Percentiles rank a stretch among this genome's conserved stretches.
phyloP scores from a whole-genome alignment of 495 filamentous ascomycete species.

The Pyrenula massariospora region DNA sequence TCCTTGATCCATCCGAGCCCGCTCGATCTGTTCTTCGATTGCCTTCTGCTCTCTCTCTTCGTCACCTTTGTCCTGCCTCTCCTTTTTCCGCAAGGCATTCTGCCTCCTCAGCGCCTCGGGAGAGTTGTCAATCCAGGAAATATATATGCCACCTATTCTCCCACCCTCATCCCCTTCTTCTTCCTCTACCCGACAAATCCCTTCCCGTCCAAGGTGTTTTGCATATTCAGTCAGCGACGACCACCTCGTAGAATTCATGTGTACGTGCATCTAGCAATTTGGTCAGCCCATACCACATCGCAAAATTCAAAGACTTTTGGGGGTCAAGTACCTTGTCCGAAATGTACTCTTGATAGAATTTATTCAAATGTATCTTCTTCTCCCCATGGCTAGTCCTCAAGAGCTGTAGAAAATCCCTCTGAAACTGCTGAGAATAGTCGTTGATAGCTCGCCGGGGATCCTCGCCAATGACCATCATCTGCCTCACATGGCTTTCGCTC shows the following conservation, averaged over 20 bases:
- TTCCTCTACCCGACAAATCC: conserved; percentile 78
- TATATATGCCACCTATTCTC: conserved; percentile 44
- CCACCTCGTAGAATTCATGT: conserved; percentile 92
- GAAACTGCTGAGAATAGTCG: conserved; percentile 65
- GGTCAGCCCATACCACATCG: too few relatives aligned
- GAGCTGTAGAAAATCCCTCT: conserved; percentile 63
- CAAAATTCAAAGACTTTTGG: too few relatives aligned
- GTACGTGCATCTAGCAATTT: conserved; percentile 80
- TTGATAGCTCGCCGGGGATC: conserved; percentile 70
- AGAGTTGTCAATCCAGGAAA: conserved; percentile 84
- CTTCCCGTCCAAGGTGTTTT: conserved; percentile 70
- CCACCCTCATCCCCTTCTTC: conserved; percentile 52
- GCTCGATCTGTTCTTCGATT: conserved; percentile 67
- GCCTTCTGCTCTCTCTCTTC: conserved; percentile 75
- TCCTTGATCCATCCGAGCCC: conserved; percentile 43
- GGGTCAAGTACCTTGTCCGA: conserved; percentile 26
- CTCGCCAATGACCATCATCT: conserved; percentile 76
- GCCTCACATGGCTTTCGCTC: conserved; percentile 71
- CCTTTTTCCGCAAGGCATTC: conserved; percentile 72
- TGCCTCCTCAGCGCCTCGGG: conserved; percentile 69
- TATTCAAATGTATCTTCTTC: conserved; percentile 74
- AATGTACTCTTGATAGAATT: conserved; percentile 75
- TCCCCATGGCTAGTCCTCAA: conserved; percentile 73
- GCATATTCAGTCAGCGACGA: conserved; percentile 75
- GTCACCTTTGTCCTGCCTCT: conserved; percentile 76